Conservation (phyloP, 1,139 yeast genomes). For the Hansenula sp. region DNA sequence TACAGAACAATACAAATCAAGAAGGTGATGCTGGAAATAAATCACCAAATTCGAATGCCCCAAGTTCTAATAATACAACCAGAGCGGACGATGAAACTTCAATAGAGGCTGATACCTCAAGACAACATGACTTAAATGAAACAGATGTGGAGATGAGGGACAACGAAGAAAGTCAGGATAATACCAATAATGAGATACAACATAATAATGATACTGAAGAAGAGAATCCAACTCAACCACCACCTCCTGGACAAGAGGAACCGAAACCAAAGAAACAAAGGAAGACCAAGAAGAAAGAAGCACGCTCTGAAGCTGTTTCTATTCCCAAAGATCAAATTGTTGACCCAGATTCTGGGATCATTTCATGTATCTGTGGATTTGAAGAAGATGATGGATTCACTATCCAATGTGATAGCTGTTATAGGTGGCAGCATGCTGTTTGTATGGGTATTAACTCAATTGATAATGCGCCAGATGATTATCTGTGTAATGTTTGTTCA, state of each 20-base stretch:
- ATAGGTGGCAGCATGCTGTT: slow-evolving; percentile 90
- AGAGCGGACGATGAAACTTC: slow-evolving; percentile 1
- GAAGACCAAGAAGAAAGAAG: slow-evolving; percentile 8
- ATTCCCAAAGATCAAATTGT: slow-evolving; percentile 46
- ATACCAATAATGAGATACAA: not conserved
- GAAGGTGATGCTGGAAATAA: not conserved
- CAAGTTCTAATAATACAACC: not conserved
- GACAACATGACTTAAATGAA: not conserved
- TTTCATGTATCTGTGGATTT: slow-evolving; percentile 85
- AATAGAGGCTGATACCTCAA: not conserved
- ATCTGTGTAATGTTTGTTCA: slow-evolving; percentile 78
- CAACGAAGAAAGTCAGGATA: not conserved
- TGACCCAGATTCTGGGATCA: slow-evolving; percentile 77
- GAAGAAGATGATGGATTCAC: slow-evolving; percentile 96
- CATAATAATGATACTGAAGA: slow-evolving; percentile 11
- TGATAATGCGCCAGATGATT: slow-evolving; percentile 79
- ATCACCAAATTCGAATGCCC: not conserved
- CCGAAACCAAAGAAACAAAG: slow-evolving; percentile 6
- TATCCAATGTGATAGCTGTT: slow-evolving; percentile 88
- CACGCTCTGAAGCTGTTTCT: slow-evolving; percentile 12
- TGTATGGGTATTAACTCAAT: slow-evolving; percentile 78
- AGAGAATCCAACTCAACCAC: slow-evolving; percentile 1
- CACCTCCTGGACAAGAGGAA: not conserved
- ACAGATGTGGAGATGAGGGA: not conserved
- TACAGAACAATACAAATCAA: not conserved